Conservation (phyloP, 1,284 basidiomycete genomes). For the Erythrobasidium hasegawianum region DNA sequence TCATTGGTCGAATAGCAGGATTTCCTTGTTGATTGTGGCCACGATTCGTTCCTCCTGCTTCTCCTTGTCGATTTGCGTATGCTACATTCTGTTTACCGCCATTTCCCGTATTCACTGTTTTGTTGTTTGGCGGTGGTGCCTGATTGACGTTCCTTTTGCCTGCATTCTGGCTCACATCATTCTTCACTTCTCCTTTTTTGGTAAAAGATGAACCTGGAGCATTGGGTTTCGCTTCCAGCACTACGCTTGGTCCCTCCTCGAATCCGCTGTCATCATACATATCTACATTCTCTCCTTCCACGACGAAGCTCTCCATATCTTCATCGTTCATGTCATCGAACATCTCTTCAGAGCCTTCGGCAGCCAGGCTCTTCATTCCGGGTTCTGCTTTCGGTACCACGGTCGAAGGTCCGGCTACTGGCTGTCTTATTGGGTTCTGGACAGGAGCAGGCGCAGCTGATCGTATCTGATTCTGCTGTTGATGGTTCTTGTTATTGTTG, state of each 20-base stretch:
- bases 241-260: not conserved
- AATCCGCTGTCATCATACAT: constrained; percentile 27
- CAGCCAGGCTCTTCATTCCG: not conserved
- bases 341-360: constrained; percentile 23
- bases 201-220: not conserved
- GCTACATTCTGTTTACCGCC: too few relatives aligned
- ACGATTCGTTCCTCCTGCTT: too few relatives aligned
- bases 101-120: too few relatives aligned
- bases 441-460: not conserved
- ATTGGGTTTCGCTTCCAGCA: not conserved
- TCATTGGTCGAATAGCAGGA: too few relatives aligned
- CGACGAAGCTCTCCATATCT: constrained; percentile 1
- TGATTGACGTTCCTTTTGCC: constrained; percentile 6
- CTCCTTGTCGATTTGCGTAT: too few relatives aligned
- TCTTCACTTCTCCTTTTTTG: not conserved
- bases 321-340: constrained; percentile 13
- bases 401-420: constrained; percentile 27
- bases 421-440: not conserved
- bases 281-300: not conserved
- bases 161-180: not conserved
- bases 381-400: not conserved
- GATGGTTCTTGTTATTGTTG: too few relatives aligned
- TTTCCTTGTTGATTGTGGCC: too few relatives aligned
- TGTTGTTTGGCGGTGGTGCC: not conserved
- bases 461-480: not conserved